A percentile compares a stretch with the other conserved stretches of the same genome.
These are phyloP conservation scores for Lodderomyces metapsilosis DNA, from an alignment of 1,139 yeast genomes.

Conservation along the genomic window DNA sequence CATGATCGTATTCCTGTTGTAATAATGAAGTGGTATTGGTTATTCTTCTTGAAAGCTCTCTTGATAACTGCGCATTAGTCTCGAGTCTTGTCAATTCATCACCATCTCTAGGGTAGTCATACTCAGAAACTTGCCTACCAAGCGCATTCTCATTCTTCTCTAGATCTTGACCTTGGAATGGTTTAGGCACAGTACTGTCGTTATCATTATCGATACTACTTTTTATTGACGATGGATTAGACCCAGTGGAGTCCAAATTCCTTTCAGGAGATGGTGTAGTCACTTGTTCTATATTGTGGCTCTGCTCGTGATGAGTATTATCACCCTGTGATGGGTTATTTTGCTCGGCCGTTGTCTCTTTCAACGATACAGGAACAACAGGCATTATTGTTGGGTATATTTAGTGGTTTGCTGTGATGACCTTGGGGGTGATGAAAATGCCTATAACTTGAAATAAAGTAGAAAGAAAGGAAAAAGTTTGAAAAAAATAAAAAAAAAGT, in stretches of 20 bases:
- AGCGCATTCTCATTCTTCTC: not conserved
- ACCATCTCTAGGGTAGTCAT: constrained; percentile 14
- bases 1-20: constrained; percentile 2
- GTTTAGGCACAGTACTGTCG: not conserved
- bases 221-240: not conserved
- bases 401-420: no score
- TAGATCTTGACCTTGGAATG: constrained; percentile 2
- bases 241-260: not conserved
- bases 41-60: constrained; percentile 29
- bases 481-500: no score
- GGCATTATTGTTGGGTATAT: no score
- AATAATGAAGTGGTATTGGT: constrained; percentile 33
- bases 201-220: not conserved
- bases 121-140: constrained; percentile 21
- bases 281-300: not conserved
- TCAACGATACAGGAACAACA: constrained; percentile 1
- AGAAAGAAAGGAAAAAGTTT: no score
- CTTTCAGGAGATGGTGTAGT: not conserved
- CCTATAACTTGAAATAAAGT: no score
- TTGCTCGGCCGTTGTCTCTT: not conserved
- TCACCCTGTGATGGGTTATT: not conserved
- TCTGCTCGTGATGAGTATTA: not conserved
- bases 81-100: constrained; percentile 29
- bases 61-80: constrained; percentile 23
- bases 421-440: not conserved